A percentile compares a stretch with the other conserved stretches of the same genome.
Conservation (phyloP, 495 filamentous ascomycete species). For the Pyrenula aspistea region DNA sequence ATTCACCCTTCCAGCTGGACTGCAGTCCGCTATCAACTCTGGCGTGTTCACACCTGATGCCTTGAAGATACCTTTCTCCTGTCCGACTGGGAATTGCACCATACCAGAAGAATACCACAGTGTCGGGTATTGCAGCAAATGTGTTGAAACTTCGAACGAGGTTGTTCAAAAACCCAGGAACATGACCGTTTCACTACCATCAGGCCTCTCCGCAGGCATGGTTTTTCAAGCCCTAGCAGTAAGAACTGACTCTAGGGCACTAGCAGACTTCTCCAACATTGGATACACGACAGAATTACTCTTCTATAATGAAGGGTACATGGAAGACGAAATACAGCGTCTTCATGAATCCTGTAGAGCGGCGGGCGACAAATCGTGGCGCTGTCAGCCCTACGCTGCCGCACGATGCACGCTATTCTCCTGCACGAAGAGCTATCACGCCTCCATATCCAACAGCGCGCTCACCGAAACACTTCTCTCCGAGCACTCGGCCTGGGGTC, state of each 20-base stretch:
- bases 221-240: not conserved
- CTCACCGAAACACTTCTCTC: not conserved
- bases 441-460: not conserved
- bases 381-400: not conserved
- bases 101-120: not conserved
- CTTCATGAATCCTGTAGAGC: not conserved
- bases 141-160: not conserved
- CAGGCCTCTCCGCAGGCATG: not conserved
- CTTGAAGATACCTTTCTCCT: not conserved
- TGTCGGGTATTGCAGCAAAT: not conserved
- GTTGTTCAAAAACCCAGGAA: not conserved
- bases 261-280: not conserved
- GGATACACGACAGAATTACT: not conserved
- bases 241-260: not conserved
- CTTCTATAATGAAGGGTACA: not conserved
- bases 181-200: not conserved
- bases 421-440: not conserved
- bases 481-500: not conserved
- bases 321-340: not conserved
- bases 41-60: constrained; percentile 1
- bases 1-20: not conserved
- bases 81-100: not conserved
- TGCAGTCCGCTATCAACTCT: constrained; percentile 3
- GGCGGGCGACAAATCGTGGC: not conserved
- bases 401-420: not conserved